A percentile compares a stretch with the other conserved stretches of the same genome.
Evolutionary conservation across 768 basidiomycete genomes (phyloP).

Genomic region (Mycena floridula): DNA sequence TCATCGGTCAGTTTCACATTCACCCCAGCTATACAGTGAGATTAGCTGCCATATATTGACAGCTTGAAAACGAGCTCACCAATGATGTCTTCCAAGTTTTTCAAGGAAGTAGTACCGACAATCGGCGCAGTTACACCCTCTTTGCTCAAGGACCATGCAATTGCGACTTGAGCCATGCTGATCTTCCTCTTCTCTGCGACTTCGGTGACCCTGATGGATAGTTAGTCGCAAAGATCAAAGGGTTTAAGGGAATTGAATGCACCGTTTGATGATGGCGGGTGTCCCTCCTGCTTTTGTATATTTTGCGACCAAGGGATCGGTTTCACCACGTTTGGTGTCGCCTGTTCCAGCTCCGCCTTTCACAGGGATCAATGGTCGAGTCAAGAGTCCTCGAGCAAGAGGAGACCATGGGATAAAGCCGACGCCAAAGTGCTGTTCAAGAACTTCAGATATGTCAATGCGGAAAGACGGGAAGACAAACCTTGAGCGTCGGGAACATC

Average conservation of each 20-base stretch:
- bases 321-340: too few species aligned
- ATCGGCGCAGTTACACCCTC: slow-evolving; percentile 35
- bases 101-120: slow-evolving; percentile 29
- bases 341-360: too few species aligned
- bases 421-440: slow-evolving; percentile 32
- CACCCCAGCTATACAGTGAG: slow-evolving; percentile 19
- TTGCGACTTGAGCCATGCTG: slow-evolving; percentile 40
- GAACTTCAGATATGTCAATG: not conserved
- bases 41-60: slow-evolving; percentile 4
- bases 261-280: slow-evolving; percentile 21
- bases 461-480: slow-evolving; percentile 24
- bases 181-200: slow-evolving; percentile 36
- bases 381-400: too few species aligned
- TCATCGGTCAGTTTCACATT: slow-evolving; percentile 39
- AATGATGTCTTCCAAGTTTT: slow-evolving; percentile 33
- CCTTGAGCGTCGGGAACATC: too few species aligned
- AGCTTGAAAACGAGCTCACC: slow-evolving; percentile 10
- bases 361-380: not conserved
- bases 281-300: too few species aligned
- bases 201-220: slow-evolving; percentile 38
- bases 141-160: slow-evolving; percentile 38
- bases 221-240: not conserved
- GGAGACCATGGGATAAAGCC: slow-evolving; percentile 43
- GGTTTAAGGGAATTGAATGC: not conserved
- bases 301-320: too few species aligned